phyloP scores from a whole-genome alignment of 2,329 filamentous ascomycete species.

The Paecilomyces fulvus region DNA sequence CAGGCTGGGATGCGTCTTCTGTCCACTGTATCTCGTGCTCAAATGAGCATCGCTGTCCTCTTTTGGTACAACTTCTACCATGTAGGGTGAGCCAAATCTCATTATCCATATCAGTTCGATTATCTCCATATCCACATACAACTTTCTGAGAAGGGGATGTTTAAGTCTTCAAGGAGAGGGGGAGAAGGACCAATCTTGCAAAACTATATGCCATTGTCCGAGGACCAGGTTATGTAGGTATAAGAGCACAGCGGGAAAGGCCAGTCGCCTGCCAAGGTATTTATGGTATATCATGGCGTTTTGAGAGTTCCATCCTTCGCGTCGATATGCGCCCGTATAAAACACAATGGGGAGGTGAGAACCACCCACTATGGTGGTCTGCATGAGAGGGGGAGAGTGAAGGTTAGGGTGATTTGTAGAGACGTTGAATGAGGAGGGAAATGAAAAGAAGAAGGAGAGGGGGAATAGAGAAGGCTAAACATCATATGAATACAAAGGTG shows the following conservation, averaged over 20 bases:
- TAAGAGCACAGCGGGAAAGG: background rate
- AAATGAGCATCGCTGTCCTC: background rate
- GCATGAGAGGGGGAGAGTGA: conserved; percentile 1
- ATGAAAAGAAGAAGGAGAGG: background rate
- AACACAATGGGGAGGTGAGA: background rate
- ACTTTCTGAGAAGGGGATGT: background rate
- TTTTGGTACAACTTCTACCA: background rate
- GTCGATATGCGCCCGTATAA: background rate
- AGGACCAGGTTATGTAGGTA: background rate
- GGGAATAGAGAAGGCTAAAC: conserved; percentile 8
- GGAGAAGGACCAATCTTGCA: background rate
- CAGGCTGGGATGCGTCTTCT: background rate
- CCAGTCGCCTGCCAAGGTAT: background rate
- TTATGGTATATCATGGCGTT: background rate
- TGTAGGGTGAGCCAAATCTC: background rate
- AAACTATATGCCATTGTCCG: background rate
- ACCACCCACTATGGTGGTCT: background rate
- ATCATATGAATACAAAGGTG: background rate
- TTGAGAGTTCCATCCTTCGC: background rate
- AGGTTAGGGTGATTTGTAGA: background rate
- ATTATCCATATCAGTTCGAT: background rate
- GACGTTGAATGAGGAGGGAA: background rate
- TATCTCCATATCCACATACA: background rate
- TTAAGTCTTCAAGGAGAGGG: background rate
- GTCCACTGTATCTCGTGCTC: background rate